Percentiles rank a stretch among this genome's conserved stretches.
Evolutionary conservation across 2,329 filamentous ascomycete species (phyloP).

Genomic region (Emericellopsis atlantica): DNA sequence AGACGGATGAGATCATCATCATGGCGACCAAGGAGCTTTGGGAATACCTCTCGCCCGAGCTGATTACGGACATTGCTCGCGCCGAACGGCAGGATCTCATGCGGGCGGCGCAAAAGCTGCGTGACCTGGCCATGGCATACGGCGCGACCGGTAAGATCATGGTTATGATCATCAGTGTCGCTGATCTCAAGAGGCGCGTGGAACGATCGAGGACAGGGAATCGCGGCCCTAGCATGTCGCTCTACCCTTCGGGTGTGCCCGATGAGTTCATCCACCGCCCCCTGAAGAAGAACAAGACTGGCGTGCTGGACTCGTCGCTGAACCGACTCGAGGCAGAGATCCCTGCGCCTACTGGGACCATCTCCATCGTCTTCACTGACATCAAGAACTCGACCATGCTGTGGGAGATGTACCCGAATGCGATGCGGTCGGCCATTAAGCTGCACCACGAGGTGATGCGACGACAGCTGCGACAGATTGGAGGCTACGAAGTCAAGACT

Average conservation of each 20-base stretch:
- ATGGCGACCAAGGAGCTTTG: constrained; percentile 87
- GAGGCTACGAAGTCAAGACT: constrained; percentile 97
- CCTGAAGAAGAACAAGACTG: constrained; percentile 48
- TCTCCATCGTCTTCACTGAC: constrained; percentile 94
- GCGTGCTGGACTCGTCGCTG: constrained; percentile 73
- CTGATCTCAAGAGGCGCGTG: constrained; percentile 71
- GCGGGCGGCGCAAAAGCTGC: constrained; percentile 86
- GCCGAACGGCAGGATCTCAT: constrained; percentile 83
- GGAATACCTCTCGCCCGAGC: constrained; percentile 83
- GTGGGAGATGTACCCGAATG: constrained; percentile 90
- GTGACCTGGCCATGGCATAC: constrained; percentile 91
- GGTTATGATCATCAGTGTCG: constrained; percentile 96
- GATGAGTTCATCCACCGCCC: constrained; percentile 55
- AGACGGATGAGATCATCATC: constrained; percentile 87
- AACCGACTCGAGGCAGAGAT: constrained; percentile 83
- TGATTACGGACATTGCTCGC: constrained; percentile 83
- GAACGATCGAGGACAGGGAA: constrained; percentile 56
- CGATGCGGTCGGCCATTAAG: constrained; percentile 94
- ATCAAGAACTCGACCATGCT: constrained; percentile 96
- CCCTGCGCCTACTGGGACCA: constrained; percentile 77
- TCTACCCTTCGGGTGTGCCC: constrained; percentile 63
- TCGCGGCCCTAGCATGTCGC: constrained; percentile 72
- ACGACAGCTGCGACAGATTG: constrained; percentile 80
- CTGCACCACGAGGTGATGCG: constrained; percentile 97
- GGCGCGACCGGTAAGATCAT: constrained; percentile 91